Evolutionary conservation across 805 yeast species (phyloP).

Genomic region (Kluyveromyces starmeri): DNA sequence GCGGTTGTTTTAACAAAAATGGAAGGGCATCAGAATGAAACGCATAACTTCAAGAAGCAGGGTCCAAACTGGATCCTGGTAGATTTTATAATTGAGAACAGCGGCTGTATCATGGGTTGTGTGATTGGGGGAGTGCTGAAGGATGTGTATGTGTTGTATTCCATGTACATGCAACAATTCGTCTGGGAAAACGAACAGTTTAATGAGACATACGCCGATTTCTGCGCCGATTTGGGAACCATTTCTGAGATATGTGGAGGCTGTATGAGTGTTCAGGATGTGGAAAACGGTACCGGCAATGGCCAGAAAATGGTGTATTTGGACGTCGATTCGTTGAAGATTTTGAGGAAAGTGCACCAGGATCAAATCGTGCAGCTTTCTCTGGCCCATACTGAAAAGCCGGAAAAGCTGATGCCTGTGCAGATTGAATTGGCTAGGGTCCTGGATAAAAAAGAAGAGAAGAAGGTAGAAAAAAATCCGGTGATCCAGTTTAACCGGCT

Average conservation of each 20-base stretch:
- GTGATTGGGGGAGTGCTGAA: constrained; percentile 22
- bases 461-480: not conserved
- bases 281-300: not conserved
- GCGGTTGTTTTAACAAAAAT: constrained; percentile 1
- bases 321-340: constrained; percentile 14
- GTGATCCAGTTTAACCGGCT: constrained; percentile 1
- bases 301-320: constrained; percentile 12
- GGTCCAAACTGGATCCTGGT: constrained; percentile 8
- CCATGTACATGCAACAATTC: constrained; percentile 3
- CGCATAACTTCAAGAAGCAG: constrained; percentile 4
- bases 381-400: not conserved
- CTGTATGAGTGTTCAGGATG: constrained; percentile 3
- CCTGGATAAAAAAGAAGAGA: not conserved
- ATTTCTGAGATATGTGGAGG: constrained; percentile 13
- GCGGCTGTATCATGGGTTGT: constrained; percentile 12
- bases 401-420: not conserved
- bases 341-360: constrained; percentile 11
- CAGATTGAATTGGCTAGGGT: not conserved
- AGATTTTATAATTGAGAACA: constrained; percentile 18
- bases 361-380: not conserved
- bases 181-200: not conserved
- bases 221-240: constrained; percentile 9
- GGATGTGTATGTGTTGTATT: constrained; percentile 17
- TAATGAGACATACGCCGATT: constrained; percentile 8
- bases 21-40: constrained; percentile 2